Percentiles rank a stretch among this genome's conserved stretches.
Conservation (phyloP, 2,329 filamentous ascomycete genomes). For the Cercospora citrullina region DNA sequence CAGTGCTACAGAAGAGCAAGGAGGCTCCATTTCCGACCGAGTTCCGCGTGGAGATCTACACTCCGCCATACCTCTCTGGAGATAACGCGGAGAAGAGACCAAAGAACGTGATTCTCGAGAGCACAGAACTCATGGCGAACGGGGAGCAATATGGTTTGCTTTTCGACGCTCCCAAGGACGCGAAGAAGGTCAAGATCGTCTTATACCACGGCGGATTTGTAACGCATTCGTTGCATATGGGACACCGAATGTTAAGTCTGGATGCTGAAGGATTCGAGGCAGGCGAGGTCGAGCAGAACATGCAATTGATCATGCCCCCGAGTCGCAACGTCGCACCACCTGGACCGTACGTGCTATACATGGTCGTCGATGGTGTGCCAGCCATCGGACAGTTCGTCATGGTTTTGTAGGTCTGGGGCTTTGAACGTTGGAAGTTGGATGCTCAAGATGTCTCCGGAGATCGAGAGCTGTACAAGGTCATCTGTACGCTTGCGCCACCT, state of each 20-base stretch:
- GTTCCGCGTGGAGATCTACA: constrained; percentile 63
- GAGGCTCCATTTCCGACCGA: constrained; percentile 55
- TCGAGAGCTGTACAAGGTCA: background rate
- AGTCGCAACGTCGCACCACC: constrained; percentile 57
- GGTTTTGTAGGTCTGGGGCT: constrained; percentile 29
- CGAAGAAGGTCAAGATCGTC: constrained; percentile 50
- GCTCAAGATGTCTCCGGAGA: too few species aligned
- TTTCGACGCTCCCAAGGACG: constrained; percentile 48
- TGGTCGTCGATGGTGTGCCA: constrained; percentile 58
- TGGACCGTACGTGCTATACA: constrained; percentile 61
- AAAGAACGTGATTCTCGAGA: constrained; percentile 49
- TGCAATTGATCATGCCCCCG: constrained; percentile 56
- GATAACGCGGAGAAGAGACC: constrained; percentile 53
- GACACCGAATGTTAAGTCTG: constrained; percentile 58
- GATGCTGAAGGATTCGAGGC: constrained; percentile 52
- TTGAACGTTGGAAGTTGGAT: too few species aligned
- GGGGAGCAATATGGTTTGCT: constrained; percentile 49
- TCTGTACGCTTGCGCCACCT: background rate
- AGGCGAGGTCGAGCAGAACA: constrained; percentile 45
- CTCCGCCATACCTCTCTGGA: constrained; percentile 60
- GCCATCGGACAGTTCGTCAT: constrained; percentile 54
- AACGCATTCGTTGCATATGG: constrained; percentile 63
- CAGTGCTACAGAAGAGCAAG: constrained; percentile 49
- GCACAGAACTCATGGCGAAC: constrained; percentile 47
- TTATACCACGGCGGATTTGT: constrained; percentile 62